phyloP scores from a whole-genome alignment of 192 early-diverging fungal species.

The Lunasporangiospora selenospora region DNA sequence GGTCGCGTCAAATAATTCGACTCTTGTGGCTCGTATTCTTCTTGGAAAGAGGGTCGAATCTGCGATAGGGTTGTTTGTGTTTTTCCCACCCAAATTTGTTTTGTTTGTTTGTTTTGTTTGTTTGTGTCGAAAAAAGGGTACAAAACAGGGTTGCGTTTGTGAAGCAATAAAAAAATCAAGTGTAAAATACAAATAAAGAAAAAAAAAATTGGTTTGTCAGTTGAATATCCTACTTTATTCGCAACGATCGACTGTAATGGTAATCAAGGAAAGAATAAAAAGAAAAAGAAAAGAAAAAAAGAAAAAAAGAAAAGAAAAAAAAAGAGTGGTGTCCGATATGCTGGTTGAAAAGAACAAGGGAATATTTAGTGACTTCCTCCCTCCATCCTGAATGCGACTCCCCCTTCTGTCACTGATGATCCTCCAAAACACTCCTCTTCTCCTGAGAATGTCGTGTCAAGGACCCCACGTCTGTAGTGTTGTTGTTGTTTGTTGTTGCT shows the following conservation, averaged over 20 bases:
- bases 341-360: too few relatives aligned
- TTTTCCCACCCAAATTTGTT: too few relatives aligned
- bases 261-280: constrained; percentile 5
- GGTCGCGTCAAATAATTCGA: constrained; percentile 4
- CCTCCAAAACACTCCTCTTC: too few relatives aligned
- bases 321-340: too few relatives aligned
- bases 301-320: background rate
- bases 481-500: background rate
- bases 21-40: constrained; percentile 5
- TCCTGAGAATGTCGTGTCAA: too few relatives aligned
- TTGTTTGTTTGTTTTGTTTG: too few relatives aligned
- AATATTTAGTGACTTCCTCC: too few relatives aligned
- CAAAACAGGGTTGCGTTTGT: background rate
- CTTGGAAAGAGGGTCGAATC: constrained; percentile 38
- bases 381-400: too few relatives aligned
- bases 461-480: background rate
- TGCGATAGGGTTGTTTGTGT: too few relatives aligned
- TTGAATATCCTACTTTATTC: constrained; percentile 38
- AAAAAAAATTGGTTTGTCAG: constrained; percentile 14
- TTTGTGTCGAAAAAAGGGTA: too few relatives aligned
- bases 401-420: too few relatives aligned
- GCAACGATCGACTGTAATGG: too few relatives aligned
- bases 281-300: constrained; percentile 4
- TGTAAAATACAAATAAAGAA: background rate
- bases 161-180: background rate